Evolutionary conservation across 1,284 basidiomycete genomes (phyloP).

Genomic region (Ustanciosporium gigantosporum): DNA sequence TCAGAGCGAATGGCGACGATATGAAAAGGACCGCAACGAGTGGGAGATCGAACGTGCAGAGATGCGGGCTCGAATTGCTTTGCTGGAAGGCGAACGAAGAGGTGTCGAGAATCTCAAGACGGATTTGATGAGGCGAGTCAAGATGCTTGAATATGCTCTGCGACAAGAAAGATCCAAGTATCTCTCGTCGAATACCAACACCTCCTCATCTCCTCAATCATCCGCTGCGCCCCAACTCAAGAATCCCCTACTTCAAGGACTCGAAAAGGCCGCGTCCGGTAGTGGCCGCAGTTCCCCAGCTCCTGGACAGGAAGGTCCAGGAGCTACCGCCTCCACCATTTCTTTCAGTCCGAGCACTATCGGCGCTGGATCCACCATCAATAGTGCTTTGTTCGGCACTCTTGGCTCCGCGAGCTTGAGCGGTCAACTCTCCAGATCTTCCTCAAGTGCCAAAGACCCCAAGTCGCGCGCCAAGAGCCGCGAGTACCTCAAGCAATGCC

Average conservation of each 20-base stretch:
- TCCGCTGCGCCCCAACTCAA: conserved; percentile 28
- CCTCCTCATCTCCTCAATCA: conserved; percentile 11
- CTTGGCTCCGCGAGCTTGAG: not conserved
- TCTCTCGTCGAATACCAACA: conserved; percentile 17
- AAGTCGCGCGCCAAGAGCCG: conserved; percentile 90
- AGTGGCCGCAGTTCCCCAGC: conserved; percentile 49
- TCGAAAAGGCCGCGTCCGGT: conserved; percentile 36
- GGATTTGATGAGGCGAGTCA: conserved; percentile 91
- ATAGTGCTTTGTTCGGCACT: conserved; percentile 2
- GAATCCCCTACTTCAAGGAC: conserved; percentile 29
- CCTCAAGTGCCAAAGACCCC: conserved; percentile 73
- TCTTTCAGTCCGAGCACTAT: conserved; percentile 15
- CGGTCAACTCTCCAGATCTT: conserved; percentile 20
- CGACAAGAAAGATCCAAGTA: conserved; percentile 73
- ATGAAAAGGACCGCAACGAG: conserved; percentile 93
- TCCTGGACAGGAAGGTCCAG: conserved; percentile 11
- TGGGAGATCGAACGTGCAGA: conserved; percentile 99
- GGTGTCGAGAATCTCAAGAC: conserved; percentile 96
- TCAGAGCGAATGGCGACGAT: conserved; percentile 92
- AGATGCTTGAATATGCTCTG: conserved; percentile 86
- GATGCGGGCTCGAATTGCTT: conserved; percentile 96
- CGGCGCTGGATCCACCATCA: conserved; percentile 11
- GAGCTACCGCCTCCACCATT: conserved; percentile 9
- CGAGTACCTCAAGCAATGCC: conserved; percentile 96
- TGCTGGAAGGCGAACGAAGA: conserved; percentile 91